These are phyloP conservation scores for Asterochloris erici DNA, from an alignment of 139 green algal genomes.

Conservation along the genomic window DNA sequence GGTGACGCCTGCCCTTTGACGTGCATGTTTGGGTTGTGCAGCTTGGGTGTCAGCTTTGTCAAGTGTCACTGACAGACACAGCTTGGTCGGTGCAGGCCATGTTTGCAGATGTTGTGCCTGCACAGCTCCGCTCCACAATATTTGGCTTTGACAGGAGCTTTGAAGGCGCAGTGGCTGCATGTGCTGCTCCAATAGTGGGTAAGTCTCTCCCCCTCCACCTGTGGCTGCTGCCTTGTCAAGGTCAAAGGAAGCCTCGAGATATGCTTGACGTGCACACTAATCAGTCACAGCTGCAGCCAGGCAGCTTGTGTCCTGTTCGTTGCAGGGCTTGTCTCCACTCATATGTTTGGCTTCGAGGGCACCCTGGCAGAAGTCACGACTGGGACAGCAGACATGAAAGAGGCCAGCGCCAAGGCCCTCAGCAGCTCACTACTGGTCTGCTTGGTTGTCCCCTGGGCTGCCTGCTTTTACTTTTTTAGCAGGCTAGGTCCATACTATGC, in stretches of 20 bases:
- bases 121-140: constrained; percentile 58
- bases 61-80: too few species aligned
- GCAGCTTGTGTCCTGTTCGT: background rate
- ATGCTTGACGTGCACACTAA: background rate
- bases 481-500: constrained; percentile 4
- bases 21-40: too few species aligned
- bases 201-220: background rate
- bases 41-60: too few species aligned
- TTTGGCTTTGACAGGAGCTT: constrained; percentile 85
- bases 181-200: constrained; percentile 57
- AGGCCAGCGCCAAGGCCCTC: constrained; percentile 44
- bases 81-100: constrained; percentile 42
- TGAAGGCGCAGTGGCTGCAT: constrained; percentile 53
- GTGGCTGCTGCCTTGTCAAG: background rate
- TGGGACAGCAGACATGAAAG: background rate
- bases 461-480: constrained; percentile 59
- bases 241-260: background rate
- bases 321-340: constrained; percentile 55
- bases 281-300: background rate
- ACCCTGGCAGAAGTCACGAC: constrained; percentile 15
- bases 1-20: too few species aligned
- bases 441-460: constrained; percentile 54
- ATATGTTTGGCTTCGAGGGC: constrained; percentile 57
- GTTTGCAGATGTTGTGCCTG: constrained; percentile 83
- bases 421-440: constrained; percentile 55